Base-by-base conservation (phyloP, 352 stramenopile species). In the Phytophthora hibernalis region DNA sequence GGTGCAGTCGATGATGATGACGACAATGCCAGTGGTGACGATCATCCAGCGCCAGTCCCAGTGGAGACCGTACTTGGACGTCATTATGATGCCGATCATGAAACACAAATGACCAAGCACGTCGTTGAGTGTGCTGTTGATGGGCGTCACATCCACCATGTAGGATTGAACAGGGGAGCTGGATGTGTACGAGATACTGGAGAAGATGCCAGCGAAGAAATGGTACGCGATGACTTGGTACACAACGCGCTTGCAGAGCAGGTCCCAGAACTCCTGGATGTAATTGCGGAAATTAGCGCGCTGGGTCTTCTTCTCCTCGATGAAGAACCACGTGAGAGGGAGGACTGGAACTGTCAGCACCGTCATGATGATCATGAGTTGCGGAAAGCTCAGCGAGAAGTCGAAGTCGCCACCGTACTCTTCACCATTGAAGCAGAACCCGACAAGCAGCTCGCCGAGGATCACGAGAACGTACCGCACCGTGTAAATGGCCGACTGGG, bases 1-100 rank as follows among this genome's bases (percentile, higher is more conserved):
- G 7, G 58, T 45, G 20, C 37, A 50, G 37, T 67, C 59, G 20
- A 67, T 26, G 18, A 67, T n/a, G 10, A 67, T 67, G 24, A 67
- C 59, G 3, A 61, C 26, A n/a, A 67, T 24, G 0, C 59, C 50
- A 6, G 59, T 67, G 20, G 35, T 48, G 16, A 67, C 49, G 50
- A 67, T 67, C 59, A 66, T 66, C 10, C 58, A 50, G 20, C 58
- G 58, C 58, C 58, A 66, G 38, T 60, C 49, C 48, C 48, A 60
- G 28, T 66, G 58, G 26, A 66, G 58, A 22, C 58, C 58, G 47
- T 66, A 66, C 48, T 66, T 66, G 28, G 58, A 66, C 42, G 58
- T 66, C n/a, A 61, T 40, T 50, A 67, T 67, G 38, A 67, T 67
- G 10, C 59, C 59, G 21, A 54, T 67, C 35, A 65, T 58, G 47